A percentile compares a stretch with the other conserved stretches of the same genome.
Evolutionary conservation across 208 protist species (phyloP).

Genomic region (Trypanosoma lewisi): DNA sequence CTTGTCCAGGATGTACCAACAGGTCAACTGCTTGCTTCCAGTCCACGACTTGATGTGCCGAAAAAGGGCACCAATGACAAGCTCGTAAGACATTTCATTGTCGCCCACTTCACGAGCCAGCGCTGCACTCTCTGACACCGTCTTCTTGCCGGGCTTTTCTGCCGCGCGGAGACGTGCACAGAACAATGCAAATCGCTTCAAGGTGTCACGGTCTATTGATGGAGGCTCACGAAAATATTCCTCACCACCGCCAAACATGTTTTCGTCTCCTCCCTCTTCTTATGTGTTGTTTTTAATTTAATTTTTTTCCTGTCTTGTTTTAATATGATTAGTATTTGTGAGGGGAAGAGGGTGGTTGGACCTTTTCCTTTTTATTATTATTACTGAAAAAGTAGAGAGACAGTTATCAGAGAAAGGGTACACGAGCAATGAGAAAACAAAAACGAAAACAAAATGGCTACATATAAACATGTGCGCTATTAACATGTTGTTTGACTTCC

Average conservation of each 20-base stretch:
- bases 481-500: no score
- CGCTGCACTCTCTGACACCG: constrained; percentile 44
- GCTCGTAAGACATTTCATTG: constrained; percentile 64
- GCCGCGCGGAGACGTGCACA: constrained; percentile 64
- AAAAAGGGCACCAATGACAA: constrained; percentile 83
- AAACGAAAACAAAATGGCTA: constrained; percentile 10
- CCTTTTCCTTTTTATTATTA: no score
- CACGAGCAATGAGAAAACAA: constrained; percentile 14
- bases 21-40: constrained; percentile 79
- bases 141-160: constrained; percentile 78
- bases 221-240: constrained; percentile 88
- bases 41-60: constrained; percentile 90
- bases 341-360: no score
- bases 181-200: constrained; percentile 70
- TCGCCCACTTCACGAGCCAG: constrained; percentile 76
- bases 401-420: not conserved
- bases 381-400: no score
- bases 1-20: constrained; percentile 91
- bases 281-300: constrained; percentile 8
- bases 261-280: not conserved
- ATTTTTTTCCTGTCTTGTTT: not conserved
- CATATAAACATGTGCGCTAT: constrained; percentile 2
- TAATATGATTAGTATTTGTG: no score
- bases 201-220: constrained; percentile 76
- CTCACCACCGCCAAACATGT: constrained; percentile 90